Evolutionary conservation across 208 protist genomes (phyloP).

Genomic region (Wallacemonas sp.): DNA sequence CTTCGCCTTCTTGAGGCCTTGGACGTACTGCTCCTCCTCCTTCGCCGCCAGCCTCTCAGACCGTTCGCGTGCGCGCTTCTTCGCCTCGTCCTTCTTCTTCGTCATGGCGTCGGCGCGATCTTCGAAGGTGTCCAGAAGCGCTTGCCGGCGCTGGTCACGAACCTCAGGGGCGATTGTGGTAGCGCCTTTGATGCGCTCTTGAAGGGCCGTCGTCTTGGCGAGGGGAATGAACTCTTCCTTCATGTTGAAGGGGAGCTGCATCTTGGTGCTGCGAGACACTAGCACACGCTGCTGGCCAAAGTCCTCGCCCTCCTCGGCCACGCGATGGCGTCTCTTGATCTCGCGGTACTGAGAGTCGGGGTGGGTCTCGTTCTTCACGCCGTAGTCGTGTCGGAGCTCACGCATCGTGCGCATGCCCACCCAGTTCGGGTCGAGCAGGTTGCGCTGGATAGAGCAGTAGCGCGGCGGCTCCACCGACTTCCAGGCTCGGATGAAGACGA

Average conservation of each 20-base stretch:
- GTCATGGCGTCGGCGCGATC: conserved; percentile 74
- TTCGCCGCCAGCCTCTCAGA: conserved; percentile 44
- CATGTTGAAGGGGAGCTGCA: conserved; percentile 88
- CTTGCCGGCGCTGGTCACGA: conserved; percentile 78
- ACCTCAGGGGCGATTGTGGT: conserved; percentile 74
- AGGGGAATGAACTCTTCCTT: conserved; percentile 91
- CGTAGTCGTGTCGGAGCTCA: conserved; percentile 77
- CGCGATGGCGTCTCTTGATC: conserved; percentile 80
- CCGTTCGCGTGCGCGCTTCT: conserved; percentile 66
- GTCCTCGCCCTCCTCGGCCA: conserved; percentile 47
- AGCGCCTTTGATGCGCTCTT: conserved; percentile 70
- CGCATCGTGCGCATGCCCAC: conserved; percentile 85
- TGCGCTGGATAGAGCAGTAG: conserved; percentile 97
- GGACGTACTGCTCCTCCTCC: conserved; percentile 76
- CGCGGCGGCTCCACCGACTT: conserved; percentile 92
- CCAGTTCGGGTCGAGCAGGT: conserved; percentile 87
- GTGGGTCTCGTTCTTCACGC: conserved; percentile 44
- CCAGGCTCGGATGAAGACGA: conserved; percentile 99
- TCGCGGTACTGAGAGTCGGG: conserved; percentile 81
- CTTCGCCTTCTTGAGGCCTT: conserved; percentile 90
- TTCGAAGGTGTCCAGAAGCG: conserved; percentile 70
- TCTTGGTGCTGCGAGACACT: conserved; percentile 76
- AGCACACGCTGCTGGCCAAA: conserved; percentile 39
- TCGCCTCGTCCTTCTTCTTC: conserved; percentile 70
- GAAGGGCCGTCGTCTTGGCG: conserved; percentile 43